Evolutionary conservation across 768 basidiomycete genomes (phyloP).

Genomic region (Leucocoprinus leucothites): DNA sequence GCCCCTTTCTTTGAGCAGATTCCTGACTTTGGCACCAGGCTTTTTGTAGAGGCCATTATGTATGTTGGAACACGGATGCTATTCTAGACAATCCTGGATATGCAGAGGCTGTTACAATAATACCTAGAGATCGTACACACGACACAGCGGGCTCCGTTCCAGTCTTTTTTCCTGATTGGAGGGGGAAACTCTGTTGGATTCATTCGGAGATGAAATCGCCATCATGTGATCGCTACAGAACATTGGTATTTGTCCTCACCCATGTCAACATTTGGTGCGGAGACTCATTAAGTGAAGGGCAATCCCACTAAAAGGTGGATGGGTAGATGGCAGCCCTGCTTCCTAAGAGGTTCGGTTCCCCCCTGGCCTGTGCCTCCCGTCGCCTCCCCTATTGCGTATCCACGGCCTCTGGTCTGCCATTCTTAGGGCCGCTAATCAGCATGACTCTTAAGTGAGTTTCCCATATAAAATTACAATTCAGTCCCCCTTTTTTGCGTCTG

Average conservation of each 20-base stretch:
- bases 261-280: conserved; percentile 9
- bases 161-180: background rate
- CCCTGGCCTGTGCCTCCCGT: background rate
- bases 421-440: background rate
- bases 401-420: background rate
- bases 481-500: background rate
- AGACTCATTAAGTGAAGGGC: conserved; percentile 8
- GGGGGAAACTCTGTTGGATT: background rate
- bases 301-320: background rate
- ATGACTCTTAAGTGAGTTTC: conserved; percentile 11
- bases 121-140: no score
- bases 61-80: no score
- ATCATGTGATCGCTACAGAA: conserved; percentile 6
- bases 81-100: background rate
- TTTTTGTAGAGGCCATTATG: background rate
- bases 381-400: background rate
- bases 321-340: background rate
- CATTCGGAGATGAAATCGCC: conserved; percentile 7
- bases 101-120: background rate
- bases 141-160: no score
- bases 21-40: background rate
- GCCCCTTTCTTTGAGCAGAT: background rate
- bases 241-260: background rate
- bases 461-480: background rate
- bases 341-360: background rate